These are phyloP conservation scores for Termitomyces titanicus DNA, from an alignment of 768 basidiomycete genomes.

Conservation along the genomic window DNA sequence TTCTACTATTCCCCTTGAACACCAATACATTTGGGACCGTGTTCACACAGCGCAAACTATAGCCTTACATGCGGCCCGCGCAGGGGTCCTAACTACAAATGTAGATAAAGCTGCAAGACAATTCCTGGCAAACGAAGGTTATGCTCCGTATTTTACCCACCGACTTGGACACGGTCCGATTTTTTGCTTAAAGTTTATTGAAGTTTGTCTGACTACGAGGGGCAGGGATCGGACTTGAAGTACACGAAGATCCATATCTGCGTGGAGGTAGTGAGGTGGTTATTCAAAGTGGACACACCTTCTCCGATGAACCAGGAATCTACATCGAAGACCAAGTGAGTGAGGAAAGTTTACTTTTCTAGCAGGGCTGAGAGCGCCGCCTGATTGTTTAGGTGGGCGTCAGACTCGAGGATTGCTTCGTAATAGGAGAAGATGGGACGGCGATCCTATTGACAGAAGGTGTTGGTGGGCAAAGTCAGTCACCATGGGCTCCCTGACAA, in stretches of 20 bases:
- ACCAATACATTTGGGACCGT: slow-evolving; percentile 57
- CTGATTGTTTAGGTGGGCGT: slow-evolving; percentile 56
- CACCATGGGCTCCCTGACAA: slow-evolving; percentile 38
- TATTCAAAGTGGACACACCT: slow-evolving; percentile 64
- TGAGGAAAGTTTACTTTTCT: slow-evolving; percentile 1
- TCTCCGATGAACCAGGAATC: slow-evolving; percentile 79
- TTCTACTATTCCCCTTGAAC: slow-evolving; percentile 49
- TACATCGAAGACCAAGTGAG: slow-evolving; percentile 68
- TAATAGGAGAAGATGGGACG: slow-evolving; percentile 50
- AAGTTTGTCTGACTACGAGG: slow-evolving; percentile 6
- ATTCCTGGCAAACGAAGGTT: slow-evolving; percentile 38
- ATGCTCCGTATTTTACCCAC: slow-evolving; percentile 71
- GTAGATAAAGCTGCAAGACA: slow-evolving; percentile 64
- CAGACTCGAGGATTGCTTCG: slow-evolving; percentile 83
- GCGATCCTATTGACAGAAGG: slow-evolving; percentile 60
- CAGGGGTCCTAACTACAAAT: slow-evolving; percentile 44
- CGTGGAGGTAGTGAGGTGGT: slow-evolving; percentile 60
- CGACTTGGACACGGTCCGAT: slow-evolving; percentile 71
- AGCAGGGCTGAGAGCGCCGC: neutral
- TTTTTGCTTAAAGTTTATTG: neutral
- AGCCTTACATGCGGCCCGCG: slow-evolving; percentile 45
- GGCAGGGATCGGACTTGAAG: slow-evolving; percentile 80
- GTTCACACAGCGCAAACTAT: slow-evolving; percentile 62
- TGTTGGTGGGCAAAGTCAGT: slow-evolving; percentile 55
- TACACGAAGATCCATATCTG: slow-evolving; percentile 79